Base-by-base conservation (phyloP, 1,284 basidiomycete genomes). In the Cutaneotrichosporon mucoides region DNA sequence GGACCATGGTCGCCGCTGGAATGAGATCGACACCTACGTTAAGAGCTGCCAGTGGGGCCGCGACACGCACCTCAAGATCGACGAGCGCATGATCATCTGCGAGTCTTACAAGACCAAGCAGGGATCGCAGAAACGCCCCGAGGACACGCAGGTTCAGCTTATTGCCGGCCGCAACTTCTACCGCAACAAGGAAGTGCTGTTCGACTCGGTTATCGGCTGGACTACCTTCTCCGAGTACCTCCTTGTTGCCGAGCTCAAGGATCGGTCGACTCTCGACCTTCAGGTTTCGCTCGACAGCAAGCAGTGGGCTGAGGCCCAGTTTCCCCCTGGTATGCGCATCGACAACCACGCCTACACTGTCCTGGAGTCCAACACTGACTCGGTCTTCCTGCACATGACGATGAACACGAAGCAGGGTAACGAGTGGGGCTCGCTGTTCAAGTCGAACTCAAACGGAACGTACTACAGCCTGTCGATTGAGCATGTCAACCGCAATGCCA, bases 171-270 rank as follows among this genome's bases (percentile, higher is more conserved):
- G 82, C 11, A 82, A 88, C 57, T 96, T 86, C 79, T 98, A 87
- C 76, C 69, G 68, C 48, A 84, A 83, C 64, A 88, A 86, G 80
- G 85, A 81, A 63, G 87, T 84, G 69, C 75, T 98, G 35, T 98
- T 99, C 71, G 84, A 90, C 52, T 82, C 86, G 45, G 86, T 98
- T 56, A 90, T 94, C 64, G 95, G 95, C 3, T 97, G 94, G 79
- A 88, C 96, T 0, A 95, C 93, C 73, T 99, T 99, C 78, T 91
- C 91, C 3, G 90, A 98, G 80, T 99, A 88, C 75, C 82, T 98
- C 70, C 86, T 98, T 44, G 93, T 97, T 24, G 95, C 95, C 12
- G 87, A 95, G 83, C 89, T 96, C 38, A 55, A 53, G 62, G 42
- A 36, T n/a, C n/a, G 34, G 49, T 13, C 37, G 34, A 81, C 87